phyloP scores from a whole-genome alignment of 139 green algal species.

The Diplosphaera chodatii region DNA sequence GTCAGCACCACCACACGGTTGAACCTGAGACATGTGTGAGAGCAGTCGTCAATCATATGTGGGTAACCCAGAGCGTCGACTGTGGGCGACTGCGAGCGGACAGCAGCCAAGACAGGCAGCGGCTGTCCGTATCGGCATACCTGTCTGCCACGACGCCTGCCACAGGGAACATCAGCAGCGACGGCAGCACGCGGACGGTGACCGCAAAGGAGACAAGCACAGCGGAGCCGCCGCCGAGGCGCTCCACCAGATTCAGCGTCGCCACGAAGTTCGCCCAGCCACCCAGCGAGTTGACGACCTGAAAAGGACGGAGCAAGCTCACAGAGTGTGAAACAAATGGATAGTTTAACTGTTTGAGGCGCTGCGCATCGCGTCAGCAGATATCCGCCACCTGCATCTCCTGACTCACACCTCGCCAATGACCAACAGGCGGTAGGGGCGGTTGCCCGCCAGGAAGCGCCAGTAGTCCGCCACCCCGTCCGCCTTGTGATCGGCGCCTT shows the following conservation, averaged over 20 bases:
- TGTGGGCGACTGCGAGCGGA: no score
- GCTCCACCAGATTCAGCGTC: conserved; percentile 22
- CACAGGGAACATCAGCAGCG: conserved; percentile 31
- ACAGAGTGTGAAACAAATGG: no score
- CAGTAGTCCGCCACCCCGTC: neutral
- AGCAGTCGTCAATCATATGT: neutral
- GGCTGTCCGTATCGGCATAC: neutral
- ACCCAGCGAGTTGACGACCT: conserved; percentile 2
- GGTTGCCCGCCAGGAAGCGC: neutral
- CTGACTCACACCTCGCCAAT: neutral
- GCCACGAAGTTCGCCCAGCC: conserved; percentile 36
- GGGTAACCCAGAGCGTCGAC: no score
- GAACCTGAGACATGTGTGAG: conserved; percentile 14
- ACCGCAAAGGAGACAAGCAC: conserved; percentile 26
- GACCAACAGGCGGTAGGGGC: neutral
- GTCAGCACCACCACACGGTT: conserved; percentile 27
- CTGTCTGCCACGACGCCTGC: conserved; percentile 45
- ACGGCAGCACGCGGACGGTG: conserved; percentile 33
- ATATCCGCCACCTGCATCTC: no score
- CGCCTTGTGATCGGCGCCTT: neutral
- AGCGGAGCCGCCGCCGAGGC: conserved; percentile 20
- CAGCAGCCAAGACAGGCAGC: neutral
- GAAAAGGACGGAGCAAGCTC: neutral
- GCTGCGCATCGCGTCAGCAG: no score
- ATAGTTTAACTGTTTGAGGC: neutral